Evolutionary conservation across 1,139 yeast species (phyloP).

Genomic region (Nakaseomyces delphensis): DNA sequence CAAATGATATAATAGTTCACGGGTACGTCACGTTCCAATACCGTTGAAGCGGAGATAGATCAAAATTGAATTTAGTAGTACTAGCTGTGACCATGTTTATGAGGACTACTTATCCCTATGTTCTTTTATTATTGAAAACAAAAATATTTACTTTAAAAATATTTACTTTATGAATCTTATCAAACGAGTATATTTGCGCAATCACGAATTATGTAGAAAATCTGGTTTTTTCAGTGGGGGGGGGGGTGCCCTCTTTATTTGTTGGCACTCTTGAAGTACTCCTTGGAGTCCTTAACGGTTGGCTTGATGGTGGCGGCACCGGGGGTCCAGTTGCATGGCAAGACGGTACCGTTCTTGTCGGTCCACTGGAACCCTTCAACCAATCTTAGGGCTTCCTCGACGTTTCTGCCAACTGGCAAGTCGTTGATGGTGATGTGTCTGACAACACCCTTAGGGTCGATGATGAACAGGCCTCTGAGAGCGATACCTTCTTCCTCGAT

Average conservation of each 20-base stretch:
- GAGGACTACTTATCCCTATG: no score
- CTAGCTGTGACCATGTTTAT: no score
- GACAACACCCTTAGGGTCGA: constrained; percentile 88
- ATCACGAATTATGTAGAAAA: not conserved
- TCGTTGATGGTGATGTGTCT: constrained; percentile 98
- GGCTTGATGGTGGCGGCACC: constrained; percentile 94
- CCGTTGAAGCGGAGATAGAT: no score
- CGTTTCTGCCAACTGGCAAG: constrained; percentile 98
- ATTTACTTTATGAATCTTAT: not conserved
- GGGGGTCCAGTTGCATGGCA: constrained; percentile 99
- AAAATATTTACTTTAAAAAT: no score
- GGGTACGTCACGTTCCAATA: no score
- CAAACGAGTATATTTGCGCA: not conserved
- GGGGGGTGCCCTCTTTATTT: not conserved
- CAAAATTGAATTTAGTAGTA: no score
- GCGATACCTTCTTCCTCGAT: constrained; percentile 94
- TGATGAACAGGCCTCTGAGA: constrained; percentile 94
- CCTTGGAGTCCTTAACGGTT: constrained; percentile 65
- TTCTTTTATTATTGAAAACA: no score
- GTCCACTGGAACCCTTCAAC: constrained; percentile 99
- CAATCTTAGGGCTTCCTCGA: constrained; percentile 93
- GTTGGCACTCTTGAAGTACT: constrained; percentile 28
- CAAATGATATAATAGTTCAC: no score
- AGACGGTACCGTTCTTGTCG: constrained; percentile 95
- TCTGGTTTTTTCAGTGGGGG: not conserved